Conservation (phyloP, 495 filamentous ascomycete genomes). For the Talaromyces proteolyticus region DNA sequence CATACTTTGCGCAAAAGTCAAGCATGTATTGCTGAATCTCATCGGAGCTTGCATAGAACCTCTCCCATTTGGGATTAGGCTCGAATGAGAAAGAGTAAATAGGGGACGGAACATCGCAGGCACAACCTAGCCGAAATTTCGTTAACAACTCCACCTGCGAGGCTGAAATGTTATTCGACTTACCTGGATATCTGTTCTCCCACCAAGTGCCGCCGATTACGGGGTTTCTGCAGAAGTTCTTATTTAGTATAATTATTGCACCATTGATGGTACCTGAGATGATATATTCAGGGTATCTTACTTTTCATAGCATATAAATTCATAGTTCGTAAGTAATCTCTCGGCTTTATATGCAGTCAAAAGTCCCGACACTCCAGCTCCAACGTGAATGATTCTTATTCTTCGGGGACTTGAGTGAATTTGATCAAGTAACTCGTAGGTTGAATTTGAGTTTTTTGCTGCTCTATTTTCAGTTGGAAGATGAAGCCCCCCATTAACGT, state of each 20-base stretch:
- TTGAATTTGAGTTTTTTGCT: neutral
- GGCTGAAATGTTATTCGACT: too few species aligned
- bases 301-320: slow-evolving; percentile 14
- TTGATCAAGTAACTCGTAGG: slow-evolving; percentile 24
- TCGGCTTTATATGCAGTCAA: slow-evolving; percentile 29
- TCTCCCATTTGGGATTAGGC: slow-evolving; percentile 54
- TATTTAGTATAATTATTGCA: neutral
- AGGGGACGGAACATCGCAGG: slow-evolving; percentile 28
- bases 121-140: slow-evolving; percentile 26
- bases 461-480: neutral
- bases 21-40: slow-evolving; percentile 61
- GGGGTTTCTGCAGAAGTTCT: slow-evolving; percentile 31
- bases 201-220: slow-evolving; percentile 35
- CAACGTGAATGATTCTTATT: slow-evolving; percentile 31
- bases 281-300: too few species aligned
- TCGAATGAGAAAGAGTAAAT: slow-evolving; percentile 47
- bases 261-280: too few species aligned
- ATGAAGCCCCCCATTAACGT: too few species aligned
- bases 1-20: slow-evolving; percentile 44
- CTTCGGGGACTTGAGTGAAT: slow-evolving; percentile 24
- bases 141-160: neutral
- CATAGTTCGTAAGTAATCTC: slow-evolving; percentile 23
- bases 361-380: slow-evolving; percentile 33
- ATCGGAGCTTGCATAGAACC: slow-evolving; percentile 46
- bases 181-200: slow-evolving; percentile 32